A percentile compares a stretch with the other conserved stretches of the same genome.
Evolutionary conservation across 352 stramenopile species (phyloP).

Genomic region (Pythium brachiatum): DNA sequence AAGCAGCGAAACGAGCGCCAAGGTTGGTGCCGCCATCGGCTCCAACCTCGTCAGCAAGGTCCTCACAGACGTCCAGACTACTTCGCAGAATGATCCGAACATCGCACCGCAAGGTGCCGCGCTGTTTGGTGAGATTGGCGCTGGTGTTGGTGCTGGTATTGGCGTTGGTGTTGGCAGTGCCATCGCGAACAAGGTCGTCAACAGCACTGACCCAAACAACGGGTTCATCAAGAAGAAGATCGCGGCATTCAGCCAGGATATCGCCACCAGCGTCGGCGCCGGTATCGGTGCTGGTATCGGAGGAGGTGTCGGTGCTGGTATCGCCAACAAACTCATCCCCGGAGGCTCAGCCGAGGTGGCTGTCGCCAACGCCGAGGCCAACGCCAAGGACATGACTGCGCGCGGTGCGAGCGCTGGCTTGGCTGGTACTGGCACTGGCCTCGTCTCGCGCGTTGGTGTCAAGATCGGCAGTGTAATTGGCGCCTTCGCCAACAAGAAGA

Average conservation of each 20-base stretch:
- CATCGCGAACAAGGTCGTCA: background rate
- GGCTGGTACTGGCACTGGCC: background rate
- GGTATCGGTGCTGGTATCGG: background rate
- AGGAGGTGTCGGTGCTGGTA: background rate
- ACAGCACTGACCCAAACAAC: background rate
- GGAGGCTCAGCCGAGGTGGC: background rate
- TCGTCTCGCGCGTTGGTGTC: background rate
- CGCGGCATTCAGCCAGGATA: background rate
- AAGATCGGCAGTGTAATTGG: background rate
- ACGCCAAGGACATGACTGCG: background rate
- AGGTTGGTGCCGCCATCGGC: background rate
- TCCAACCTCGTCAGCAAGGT: background rate
- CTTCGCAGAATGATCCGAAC: background rate
- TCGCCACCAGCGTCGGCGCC: background rate
- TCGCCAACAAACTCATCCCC: background rate
- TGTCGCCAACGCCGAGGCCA: background rate
- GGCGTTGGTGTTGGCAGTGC: background rate
- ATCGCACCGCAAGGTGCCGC: background rate
- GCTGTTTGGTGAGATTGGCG: background rate
- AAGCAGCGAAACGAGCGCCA: background rate
- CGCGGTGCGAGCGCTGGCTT: background rate
- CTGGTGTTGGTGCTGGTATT: background rate
- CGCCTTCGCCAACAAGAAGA: background rate
- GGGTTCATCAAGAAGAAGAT: background rate
- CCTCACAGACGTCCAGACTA: background rate